These are phyloP conservation scores for Metschnikowia henanensis DNA, from an alignment of 805 yeast species.

Conservation along the genomic window DNA sequence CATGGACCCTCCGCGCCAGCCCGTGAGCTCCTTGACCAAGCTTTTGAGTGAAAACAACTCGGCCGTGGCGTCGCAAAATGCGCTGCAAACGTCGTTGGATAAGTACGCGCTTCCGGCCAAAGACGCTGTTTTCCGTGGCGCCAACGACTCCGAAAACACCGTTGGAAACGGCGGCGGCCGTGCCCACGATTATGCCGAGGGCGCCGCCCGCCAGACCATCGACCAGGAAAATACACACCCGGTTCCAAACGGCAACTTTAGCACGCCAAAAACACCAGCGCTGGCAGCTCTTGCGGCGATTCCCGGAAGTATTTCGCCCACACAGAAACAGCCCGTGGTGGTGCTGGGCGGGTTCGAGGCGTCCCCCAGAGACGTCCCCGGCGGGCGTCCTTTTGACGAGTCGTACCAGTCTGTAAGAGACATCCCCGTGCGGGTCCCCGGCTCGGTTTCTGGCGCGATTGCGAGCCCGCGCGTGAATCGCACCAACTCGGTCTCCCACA, in stretches of 20 bases:
- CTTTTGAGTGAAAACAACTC: conserved; percentile 34
- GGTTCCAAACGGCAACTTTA: not conserved
- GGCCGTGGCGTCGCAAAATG: conserved; percentile 5
- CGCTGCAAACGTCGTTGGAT: conserved; percentile 9
- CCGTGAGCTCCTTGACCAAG: conserved; percentile 38
- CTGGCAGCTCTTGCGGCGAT: conserved; percentile 1
- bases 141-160: not conserved
- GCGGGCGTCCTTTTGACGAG: conserved; percentile 9
- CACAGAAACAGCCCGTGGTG: conserved; percentile 18
- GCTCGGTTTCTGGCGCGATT: conserved; percentile 8
- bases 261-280: not conserved
- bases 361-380: conserved; percentile 6
- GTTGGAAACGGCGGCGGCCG: not conserved
- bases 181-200: not conserved
- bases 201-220: not conserved
- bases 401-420: conserved; percentile 10
- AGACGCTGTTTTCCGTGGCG: not conserved
- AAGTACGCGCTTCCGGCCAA: conserved; percentile 3
- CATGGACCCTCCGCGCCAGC: conserved; percentile 21
- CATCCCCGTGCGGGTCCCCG: conserved; percentile 19
- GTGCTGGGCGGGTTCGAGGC: conserved; percentile 20
- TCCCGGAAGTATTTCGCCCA: conserved; percentile 14
- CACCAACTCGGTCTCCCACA: conserved; percentile 40
- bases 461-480: conserved; percentile 42
- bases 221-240: not conserved